Percentiles rank a stretch among this genome's conserved stretches.
phyloP scores from a whole-genome alignment of 371 early-diverging fungal genomes.

The Mortierella sp. region DNA sequence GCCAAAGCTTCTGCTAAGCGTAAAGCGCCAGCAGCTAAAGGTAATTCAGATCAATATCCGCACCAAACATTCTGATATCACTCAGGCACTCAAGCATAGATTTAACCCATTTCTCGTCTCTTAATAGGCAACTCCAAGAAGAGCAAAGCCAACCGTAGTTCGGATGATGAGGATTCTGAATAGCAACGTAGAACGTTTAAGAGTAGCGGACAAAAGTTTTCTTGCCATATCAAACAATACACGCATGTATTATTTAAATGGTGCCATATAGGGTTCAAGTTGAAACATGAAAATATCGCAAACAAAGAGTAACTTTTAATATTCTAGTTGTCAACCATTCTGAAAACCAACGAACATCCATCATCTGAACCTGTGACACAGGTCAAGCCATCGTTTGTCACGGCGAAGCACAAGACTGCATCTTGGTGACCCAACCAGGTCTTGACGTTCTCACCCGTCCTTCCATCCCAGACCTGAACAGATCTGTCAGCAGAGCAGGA shows the following conservation, averaged over 20 bases:
- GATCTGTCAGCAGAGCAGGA: constrained; percentile 84
- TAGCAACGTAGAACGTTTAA: neutral
- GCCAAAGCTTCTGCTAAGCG: constrained; percentile 35
- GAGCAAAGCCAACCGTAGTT: constrained; percentile 29
- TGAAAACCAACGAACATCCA: constrained; percentile 77
- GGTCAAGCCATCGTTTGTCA: constrained; percentile 79
- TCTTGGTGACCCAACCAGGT: constrained; percentile 91
- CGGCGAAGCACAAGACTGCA: constrained; percentile 85
- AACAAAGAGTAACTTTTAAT: neutral
- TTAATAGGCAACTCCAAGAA: constrained; percentile 34
- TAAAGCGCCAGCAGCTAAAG: constrained; percentile 40
- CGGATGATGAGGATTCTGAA: constrained; percentile 45
- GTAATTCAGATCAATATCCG: neutral
- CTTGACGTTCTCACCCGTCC: constrained; percentile 79
- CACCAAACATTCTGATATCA: neutral
- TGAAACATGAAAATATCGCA: neutral
- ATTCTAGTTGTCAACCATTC: constrained; percentile 55
- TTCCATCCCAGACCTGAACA: constrained; percentile 88
- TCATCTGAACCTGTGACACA: constrained; percentile 88
- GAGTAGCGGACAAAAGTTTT: neutral
- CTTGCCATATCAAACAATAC: neutral
- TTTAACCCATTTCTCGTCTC: neutral
- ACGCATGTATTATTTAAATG: neutral
- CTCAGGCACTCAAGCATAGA: no score
- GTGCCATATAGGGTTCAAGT: neutral